These are phyloP conservation scores for Xylaria longipes DNA, from an alignment of 495 filamentous ascomycete species.

Conservation along the genomic window DNA sequence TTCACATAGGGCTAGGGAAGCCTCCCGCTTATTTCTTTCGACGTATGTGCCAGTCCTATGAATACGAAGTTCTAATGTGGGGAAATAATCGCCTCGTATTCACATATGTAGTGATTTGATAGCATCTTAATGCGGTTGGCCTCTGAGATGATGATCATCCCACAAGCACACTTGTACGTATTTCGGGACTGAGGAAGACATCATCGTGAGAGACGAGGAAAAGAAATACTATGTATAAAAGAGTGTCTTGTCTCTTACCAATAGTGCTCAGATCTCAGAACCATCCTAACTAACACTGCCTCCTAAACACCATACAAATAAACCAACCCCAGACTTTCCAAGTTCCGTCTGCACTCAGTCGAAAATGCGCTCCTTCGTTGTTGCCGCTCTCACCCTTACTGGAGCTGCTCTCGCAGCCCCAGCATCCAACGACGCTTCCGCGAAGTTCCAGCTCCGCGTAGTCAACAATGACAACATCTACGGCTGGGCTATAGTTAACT, in stretches of 20 bases:
- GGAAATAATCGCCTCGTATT: background rate
- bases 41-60: background rate
- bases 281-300: background rate
- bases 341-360: background rate
- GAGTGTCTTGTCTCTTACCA: background rate
- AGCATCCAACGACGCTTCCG: background rate
- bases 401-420: constrained; percentile 12
- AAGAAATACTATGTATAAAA: constrained; percentile 14
- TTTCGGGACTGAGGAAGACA: background rate
- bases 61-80: constrained; percentile 12
- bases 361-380: constrained; percentile 24
- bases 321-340: background rate
- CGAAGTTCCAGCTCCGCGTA: constrained; percentile 9
- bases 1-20: background rate
- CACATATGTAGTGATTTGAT: background rate
- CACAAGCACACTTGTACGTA: background rate
- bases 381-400: constrained; percentile 15
- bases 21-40: too few relatives aligned
- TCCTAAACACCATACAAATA: background rate
- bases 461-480: background rate
- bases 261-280: background rate
- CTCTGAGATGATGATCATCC: background rate
- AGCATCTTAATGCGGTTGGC: background rate
- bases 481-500: constrained; percentile 21
- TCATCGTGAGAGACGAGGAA: background rate